These are phyloP conservation scores for Volvox carteri DNA, from an alignment of 163 green algal genomes.

Conservation along the genomic window DNA sequence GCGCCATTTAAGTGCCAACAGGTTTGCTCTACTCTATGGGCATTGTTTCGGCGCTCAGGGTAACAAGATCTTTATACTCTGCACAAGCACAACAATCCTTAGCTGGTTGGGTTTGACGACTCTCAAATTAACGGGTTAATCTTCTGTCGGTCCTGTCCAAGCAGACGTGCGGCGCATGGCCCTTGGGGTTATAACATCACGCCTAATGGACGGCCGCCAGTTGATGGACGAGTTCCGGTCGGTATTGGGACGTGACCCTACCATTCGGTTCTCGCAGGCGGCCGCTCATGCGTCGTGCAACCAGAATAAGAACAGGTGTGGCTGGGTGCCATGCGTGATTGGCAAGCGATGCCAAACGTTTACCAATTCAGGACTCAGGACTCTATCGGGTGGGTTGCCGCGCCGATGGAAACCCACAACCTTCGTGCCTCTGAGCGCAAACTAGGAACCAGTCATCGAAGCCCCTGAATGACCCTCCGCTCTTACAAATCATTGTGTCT, in stretches of 20 bases:
- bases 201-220: constrained; percentile 43
- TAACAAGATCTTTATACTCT: too few species aligned
- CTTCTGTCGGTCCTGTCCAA: neutral
- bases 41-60: too few species aligned
- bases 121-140: neutral
- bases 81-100: too few species aligned
- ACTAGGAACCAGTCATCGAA: too few species aligned
- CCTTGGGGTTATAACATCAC: constrained; percentile 29
- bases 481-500: too few species aligned
- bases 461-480: too few species aligned
- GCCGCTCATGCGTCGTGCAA: constrained; percentile 42
- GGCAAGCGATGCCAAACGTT: too few species aligned
- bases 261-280: constrained; percentile 32
- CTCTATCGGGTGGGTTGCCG: too few species aligned
- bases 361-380: too few species aligned
- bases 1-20: neutral
- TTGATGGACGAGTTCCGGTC: constrained; percentile 51
- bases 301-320: neutral
- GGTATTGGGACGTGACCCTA: constrained; percentile 45
- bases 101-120: neutral
- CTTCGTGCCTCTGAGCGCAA: too few species aligned
- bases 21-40: too few species aligned
- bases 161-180: constrained; percentile 56
- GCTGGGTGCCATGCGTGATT: neutral
- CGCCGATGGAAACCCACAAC: too few species aligned